Evolutionary conservation across 768 basidiomycete species (phyloP), one percentile per base, ranked within the genome.

Genomic region (Clitopilus hobsonii): DNA sequence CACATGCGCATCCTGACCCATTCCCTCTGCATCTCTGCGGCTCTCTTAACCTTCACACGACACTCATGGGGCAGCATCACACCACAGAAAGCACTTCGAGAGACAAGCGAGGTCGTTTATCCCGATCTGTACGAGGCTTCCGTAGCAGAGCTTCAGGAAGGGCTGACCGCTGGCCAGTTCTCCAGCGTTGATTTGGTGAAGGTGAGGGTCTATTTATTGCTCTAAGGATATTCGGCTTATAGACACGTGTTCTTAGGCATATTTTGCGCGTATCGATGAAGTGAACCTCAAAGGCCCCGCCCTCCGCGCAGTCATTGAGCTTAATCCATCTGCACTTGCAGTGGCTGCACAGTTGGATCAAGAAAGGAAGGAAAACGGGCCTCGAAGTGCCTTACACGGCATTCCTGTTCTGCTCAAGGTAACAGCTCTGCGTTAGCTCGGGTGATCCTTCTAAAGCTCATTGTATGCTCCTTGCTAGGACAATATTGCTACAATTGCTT

Each of bases 51-150:
- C 4, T 36, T 36, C 8, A 14, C 10, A 4, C 32, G 2, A 10
- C 13, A 11, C 10, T 11, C 4, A 14, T 10, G 32, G 32, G 13
- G 32, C n/a, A 36, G 13, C n/a, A 11, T 36, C 13, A 36, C 32
- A 36, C 10, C 10, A 3, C 4, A 36, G 8, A 11, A n/a, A 2
- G 32, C 32, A 3, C 13, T 14, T 11, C 32, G 13, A 4, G 10
- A 11, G n/a, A n/a, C n/a, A 4, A 11, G 10, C 32, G 53, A 18
- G 45, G 5, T 18, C 7, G 36, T 53, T 30, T 67, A 74, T 23
- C 83, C 83, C 1, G 85, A 86, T 63, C 69, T 86, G 10, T 84
- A 85, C 58, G 83, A 86, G 61, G 82, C 81, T 0, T 77, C 81
- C 0, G 74, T 86, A 13, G 59, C 69, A 0, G 81, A 86, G 54